Evolutionary conservation across 495 filamentous ascomycete species (phyloP), one percentile per base, ranked within the genome.

Genomic region (Lepidopterella palustris): DNA sequence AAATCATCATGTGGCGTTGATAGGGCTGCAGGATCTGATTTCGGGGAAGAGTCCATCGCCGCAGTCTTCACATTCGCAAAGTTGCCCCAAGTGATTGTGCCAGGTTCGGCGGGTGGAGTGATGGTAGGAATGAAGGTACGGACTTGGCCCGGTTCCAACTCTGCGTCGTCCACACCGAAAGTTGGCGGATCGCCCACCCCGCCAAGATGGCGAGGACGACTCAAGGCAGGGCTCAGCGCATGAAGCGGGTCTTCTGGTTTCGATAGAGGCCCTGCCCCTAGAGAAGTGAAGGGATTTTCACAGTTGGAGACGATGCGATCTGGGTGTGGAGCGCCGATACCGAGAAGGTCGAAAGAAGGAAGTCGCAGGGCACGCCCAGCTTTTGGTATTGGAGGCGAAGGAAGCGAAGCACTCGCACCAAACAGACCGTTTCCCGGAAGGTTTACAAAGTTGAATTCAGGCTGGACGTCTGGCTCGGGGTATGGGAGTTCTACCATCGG

Each of bases 241-340:
- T 64, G 59, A 20, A 65, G 58, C 32, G 66, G 59, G 23, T 68
- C 57, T 5, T 62, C 68, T 21, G 68, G 52, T 4, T 63, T 63
- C 24, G 65, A 63, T 5, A 68, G 56, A 18, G 61, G 57, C 5
- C 63, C 68, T 10, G 61, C 60, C 11, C 62, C 66, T 18, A 66
- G 24, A 11, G 45, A 35, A 20, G 59, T 32, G 51, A 70, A 68
- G 31, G 57, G 42, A 20, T 50, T 11, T 59, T 32, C 13, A 48
- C 6, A 27, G 48, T 35, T 26, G 59, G 28, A 57, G 47, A 57
- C 63, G 25, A 61, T 57, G 23, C 67, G 62, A 54, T 74, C 70
- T 2, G 72, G 72, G 54, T 72, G 68, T 21, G 71, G 71, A 5
- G 67, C 61, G 25, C 63, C 69, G 25, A 75, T 75, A 13, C 71